Percentiles rank a stretch among this genome's conserved stretches.
Evolutionary conservation across 352 stramenopile genomes (phyloP).

Genomic region (Pythium guiyangense): DNA sequence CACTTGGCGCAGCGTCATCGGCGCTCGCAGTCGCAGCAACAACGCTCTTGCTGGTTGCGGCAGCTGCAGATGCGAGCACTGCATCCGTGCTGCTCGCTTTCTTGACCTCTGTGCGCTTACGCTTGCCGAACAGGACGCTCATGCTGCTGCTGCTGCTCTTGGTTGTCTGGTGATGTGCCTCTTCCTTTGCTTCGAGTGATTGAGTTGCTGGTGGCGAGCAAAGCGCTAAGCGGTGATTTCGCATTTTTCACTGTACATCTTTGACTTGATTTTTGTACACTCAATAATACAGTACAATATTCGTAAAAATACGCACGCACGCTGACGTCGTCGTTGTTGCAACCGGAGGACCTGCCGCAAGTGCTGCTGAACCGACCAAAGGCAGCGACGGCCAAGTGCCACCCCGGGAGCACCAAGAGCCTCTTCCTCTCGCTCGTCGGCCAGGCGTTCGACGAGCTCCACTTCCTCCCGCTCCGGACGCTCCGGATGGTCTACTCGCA

Average conservation of each 20-base stretch:
- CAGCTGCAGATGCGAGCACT: constrained; percentile 1
- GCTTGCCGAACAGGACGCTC: constrained; percentile 80
- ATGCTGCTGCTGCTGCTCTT: constrained; percentile 17
- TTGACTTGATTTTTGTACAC: too few species aligned
- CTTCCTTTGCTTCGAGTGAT: not conserved
- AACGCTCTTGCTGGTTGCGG: constrained; percentile 3
- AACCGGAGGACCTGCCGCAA: constrained; percentile 83
- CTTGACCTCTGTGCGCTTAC: constrained; percentile 33
- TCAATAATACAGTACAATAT: too few species aligned
- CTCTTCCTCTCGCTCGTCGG: constrained; percentile 80
- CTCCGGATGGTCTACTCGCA: constrained; percentile 90
- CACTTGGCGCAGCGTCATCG: constrained; percentile 4
- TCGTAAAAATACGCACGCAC: too few species aligned
- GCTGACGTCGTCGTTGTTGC: too few species aligned
- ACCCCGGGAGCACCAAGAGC: constrained; percentile 55
- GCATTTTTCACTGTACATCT: too few species aligned
- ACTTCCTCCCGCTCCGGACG: constrained; percentile 69
- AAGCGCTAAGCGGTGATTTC: too few species aligned
- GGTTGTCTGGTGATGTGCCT: not conserved
- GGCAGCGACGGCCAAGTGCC: constrained; percentile 69
- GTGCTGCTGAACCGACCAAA: constrained; percentile 85
- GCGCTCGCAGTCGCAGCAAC: not conserved
- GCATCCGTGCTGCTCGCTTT: not conserved
- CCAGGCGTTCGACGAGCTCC: constrained; percentile 81
- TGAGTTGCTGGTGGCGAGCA: too few species aligned